Conservation (phyloP, 2,329 filamentous ascomycete genomes). For the Clarireedia paspali region DNA sequence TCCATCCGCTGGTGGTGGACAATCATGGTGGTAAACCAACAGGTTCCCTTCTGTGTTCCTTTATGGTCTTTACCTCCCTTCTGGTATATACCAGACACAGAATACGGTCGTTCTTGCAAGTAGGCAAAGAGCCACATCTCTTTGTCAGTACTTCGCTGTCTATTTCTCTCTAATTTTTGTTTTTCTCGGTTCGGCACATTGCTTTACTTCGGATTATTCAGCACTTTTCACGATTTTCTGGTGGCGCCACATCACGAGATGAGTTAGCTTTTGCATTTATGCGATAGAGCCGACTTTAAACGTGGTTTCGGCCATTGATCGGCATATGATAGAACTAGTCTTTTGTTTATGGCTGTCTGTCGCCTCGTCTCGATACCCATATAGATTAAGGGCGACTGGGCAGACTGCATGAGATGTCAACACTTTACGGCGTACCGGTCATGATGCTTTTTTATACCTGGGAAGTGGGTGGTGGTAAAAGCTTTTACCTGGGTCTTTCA, state of each 20-base stretch:
- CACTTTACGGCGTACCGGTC: conserved; percentile 25
- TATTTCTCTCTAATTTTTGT: conserved; percentile 11
- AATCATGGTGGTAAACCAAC: conserved; percentile 46
- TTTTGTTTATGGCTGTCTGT: conserved; percentile 28
- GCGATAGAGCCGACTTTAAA: conserved; percentile 21
- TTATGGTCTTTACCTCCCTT: conserved; percentile 15
- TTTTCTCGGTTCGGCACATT: conserved; percentile 17
- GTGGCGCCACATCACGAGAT: conserved; percentile 20
- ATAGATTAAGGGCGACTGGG: conserved; percentile 28
- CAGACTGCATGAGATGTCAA: conserved; percentile 27
- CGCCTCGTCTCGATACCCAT: conserved; percentile 28
- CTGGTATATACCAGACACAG: conserved; percentile 21
- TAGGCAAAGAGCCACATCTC: conserved; percentile 19
- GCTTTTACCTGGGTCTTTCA: conserved; percentile 14
- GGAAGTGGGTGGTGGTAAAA: conserved; percentile 9
- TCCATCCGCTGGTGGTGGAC: conserved; percentile 41
- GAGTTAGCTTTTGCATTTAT: conserved; percentile 22
- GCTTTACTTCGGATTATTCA: conserved; percentile 14
- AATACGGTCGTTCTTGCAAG: conserved; percentile 22
- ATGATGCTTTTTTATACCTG: conserved; percentile 27
- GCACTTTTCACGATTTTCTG: conserved; percentile 27
- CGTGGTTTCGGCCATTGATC: conserved; percentile 26
- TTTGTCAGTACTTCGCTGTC: conserved; percentile 11
- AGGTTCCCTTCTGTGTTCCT: conserved; percentile 19
- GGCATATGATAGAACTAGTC: conserved; percentile 33